Conservation (phyloP, 192 early-diverging fungal genomes). For the Gaertneriomyces sp. region DNA sequence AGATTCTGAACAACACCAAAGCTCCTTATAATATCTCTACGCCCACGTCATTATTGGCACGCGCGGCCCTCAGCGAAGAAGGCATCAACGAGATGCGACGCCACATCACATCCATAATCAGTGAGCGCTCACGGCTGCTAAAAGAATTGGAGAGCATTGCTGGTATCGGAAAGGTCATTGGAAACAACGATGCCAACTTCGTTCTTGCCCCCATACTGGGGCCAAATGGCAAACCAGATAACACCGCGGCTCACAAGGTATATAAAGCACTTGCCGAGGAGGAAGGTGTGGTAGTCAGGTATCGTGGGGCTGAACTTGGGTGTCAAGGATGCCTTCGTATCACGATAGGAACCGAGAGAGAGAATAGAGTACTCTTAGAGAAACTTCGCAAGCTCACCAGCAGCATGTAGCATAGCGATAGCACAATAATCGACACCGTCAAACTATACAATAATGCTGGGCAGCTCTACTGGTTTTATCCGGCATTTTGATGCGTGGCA, state of each 20-base stretch:
- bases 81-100: slow-evolving; percentile 66
- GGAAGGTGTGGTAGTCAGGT: slow-evolving; percentile 88
- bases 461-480: too few relatives aligned
- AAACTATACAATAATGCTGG: too few relatives aligned
- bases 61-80: slow-evolving; percentile 67
- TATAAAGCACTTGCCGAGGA: slow-evolving; percentile 84
- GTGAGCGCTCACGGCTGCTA: slow-evolving; percentile 69
- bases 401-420: too few relatives aligned
- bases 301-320: slow-evolving; percentile 86
- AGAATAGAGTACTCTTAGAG: slow-evolving; percentile 70
- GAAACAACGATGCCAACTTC: slow-evolving; percentile 94
- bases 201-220: slow-evolving; percentile 79
- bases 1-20: slow-evolving; percentile 93
- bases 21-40: slow-evolving; percentile 98
- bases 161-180: slow-evolving; percentile 71
- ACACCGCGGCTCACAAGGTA: slow-evolving; percentile 64
- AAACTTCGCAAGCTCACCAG: slow-evolving; percentile 23
- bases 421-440: too few relatives aligned
- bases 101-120: slow-evolving; percentile 55
- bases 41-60: slow-evolving; percentile 73
- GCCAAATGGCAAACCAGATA: slow-evolving; percentile 60
- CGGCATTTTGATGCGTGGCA: too few relatives aligned
- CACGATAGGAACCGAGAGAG: slow-evolving; percentile 84
- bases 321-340: slow-evolving; percentile 92
- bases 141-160: slow-evolving; percentile 57